Base-by-base conservation (phyloP, 352 stramenopile genomes). In the Globisporangium orthogonon region DNA sequence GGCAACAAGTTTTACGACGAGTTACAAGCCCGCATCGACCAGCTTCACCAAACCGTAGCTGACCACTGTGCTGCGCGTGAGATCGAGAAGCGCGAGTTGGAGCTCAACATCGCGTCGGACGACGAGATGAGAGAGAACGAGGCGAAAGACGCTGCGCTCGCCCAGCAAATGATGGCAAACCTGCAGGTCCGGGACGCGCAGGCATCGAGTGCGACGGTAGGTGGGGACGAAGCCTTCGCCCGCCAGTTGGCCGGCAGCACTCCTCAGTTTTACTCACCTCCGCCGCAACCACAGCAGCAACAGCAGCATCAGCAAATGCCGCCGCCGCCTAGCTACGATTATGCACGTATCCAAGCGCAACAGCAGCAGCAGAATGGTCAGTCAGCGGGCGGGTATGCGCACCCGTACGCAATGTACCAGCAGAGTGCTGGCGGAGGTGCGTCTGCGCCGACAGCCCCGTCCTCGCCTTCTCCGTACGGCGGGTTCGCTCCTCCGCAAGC, bases 81-180 rank as follows among this genome's bases (percentile, higher is more conserved):
- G 28, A 61, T 89, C 13, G 81, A 91, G 60, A 84, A 81, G 56
- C 76, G 78, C 9, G 81, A 91, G 59, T 55, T 89, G 49, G 78
- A 91, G 61, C 69, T 91, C 35, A 78, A 83, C 52, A 61, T 91
- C 43, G 70, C 67, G 2, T 70, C 71, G 4, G 75, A 86, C 41
- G 67, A 85, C 45, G 76, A 84, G 52, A 74, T 82, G 63, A 56
- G 65, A 23, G 58, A 86, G 29, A 74, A 71, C 6, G 76, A 87
- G 41, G 62, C 56, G 30, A 66, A 74, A 15, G 79, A 89, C 46
- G 73, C 76, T 37, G 68, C 60, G 18, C 50, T 89, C 51, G 79
- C 79, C 0, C 73, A 83, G 56, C 78, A 86, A 54, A 89, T 89
- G 78, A 83, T 87, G 78, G 71, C 67, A n/a, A 76, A 84, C 55